phyloP scores from a whole-genome alignment of 176 grass and related monocot genomes.

The Avena eriantha region DNA sequence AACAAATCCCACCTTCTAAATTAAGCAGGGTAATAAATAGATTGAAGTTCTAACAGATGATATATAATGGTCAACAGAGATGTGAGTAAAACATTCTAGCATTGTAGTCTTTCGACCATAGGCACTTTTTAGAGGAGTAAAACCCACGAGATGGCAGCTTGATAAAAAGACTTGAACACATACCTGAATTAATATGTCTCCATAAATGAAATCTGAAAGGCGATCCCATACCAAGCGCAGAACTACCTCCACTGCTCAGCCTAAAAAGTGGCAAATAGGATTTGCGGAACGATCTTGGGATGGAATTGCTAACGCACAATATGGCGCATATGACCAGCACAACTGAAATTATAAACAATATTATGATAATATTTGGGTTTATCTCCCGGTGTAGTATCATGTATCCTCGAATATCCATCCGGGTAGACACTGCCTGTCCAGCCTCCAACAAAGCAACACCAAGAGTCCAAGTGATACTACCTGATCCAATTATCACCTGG shows the following conservation, averaged over 20 bases:
- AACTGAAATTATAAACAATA: conserved; percentile 74
- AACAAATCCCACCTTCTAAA: conserved; percentile 27
- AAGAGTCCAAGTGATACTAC: conserved; percentile 94
- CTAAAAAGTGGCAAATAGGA: conserved; percentile 84
- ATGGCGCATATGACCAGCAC: conserved; percentile 72
- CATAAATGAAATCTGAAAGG: conserved; percentile 86
- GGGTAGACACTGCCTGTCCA: conserved; percentile 65
- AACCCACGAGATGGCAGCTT: conserved; percentile 2
- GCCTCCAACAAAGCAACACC: conserved; percentile 91
- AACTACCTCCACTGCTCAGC: conserved; percentile 57
- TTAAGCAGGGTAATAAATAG: conserved; percentile 19
- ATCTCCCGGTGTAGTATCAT: conserved; percentile 66
- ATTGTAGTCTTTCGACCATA: conserved; percentile 2
- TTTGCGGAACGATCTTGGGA: conserved; percentile 80
- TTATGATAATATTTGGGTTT: conserved; percentile 74
- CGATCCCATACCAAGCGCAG: conserved; percentile 57
- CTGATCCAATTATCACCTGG: conserved; percentile 82
- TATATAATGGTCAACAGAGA: conserved; percentile 22
- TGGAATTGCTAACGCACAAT: conserved; percentile 67
- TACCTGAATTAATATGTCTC: conserved; percentile 88
- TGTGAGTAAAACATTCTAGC: conserved; percentile 1
- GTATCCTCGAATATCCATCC: conserved; percentile 76
- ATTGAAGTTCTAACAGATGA: not conserved
- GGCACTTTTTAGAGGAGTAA: not conserved
- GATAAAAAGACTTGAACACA: not conserved